Conservation (phyloP, 108 stramenopile genomes). For the Cyclostephanos tholiformis region DNA sequence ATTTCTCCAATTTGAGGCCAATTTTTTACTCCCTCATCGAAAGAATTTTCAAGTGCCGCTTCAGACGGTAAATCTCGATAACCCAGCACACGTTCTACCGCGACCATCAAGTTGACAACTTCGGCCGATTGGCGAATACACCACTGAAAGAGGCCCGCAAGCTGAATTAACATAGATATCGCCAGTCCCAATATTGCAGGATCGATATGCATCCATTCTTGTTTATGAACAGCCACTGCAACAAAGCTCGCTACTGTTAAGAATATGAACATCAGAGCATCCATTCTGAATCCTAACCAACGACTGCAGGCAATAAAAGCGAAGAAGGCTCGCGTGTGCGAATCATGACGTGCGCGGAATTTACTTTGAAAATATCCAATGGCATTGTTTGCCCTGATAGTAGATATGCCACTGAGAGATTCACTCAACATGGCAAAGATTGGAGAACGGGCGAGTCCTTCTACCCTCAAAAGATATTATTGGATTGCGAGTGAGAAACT, state of each 20-base stretch:
- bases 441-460: conserved; percentile 83
- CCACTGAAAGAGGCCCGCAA: conserved; percentile 78
- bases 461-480: conserved; percentile 23
- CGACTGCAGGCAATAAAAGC: conserved; percentile 78
- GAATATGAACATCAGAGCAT: conserved; percentile 74
- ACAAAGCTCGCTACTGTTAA: conserved; percentile 71
- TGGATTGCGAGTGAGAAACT: background rate
- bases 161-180: conserved; percentile 69
- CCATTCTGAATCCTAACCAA: conserved; percentile 94
- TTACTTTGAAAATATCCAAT: conserved; percentile 60
- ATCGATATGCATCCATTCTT: conserved; percentile 67
- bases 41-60: conserved; percentile 59
- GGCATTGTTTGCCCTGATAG: conserved; percentile 84
- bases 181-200: conserved; percentile 82
- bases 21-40: conserved; percentile 50
- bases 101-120: conserved; percentile 93
- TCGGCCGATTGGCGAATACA: conserved; percentile 83
- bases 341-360: conserved; percentile 76
- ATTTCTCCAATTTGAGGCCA: conserved; percentile 85
- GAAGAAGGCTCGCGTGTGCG: conserved; percentile 82
- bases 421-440: conserved; percentile 90
- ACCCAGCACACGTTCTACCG: conserved; percentile 80
- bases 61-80: conserved; percentile 75
- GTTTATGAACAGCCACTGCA: conserved; percentile 68
- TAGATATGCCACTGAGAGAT: conserved; percentile 84